These are phyloP conservation scores for Apophysomyces variabilis DNA, from an alignment of 371 early-diverging fungal genomes.

Conservation along the genomic window DNA sequence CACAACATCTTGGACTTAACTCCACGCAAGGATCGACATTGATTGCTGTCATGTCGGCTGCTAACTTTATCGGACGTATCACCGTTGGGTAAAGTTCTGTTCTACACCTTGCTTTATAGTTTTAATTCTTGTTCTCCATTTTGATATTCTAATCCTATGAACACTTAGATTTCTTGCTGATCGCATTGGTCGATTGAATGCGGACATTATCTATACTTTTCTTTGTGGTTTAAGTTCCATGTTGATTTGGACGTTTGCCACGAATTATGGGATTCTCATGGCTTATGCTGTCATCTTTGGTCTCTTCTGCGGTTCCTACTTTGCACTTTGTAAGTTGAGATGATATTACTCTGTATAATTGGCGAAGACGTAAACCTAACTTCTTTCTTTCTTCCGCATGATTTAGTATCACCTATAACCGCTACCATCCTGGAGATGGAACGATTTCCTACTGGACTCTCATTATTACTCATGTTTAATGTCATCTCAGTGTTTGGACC, in stretches of 20 bases:
- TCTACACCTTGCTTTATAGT: too few relatives aligned
- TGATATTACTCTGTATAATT: neutral
- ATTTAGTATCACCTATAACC: slow-evolving; percentile 39
- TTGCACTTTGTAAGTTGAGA: slow-evolving; percentile 17
- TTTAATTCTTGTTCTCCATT: too few relatives aligned
- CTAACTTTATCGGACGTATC: slow-evolving; percentile 55
- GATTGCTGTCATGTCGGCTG: slow-evolving; percentile 38
- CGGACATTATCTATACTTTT: slow-evolving; percentile 18
- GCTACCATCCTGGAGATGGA: slow-evolving; percentile 37
- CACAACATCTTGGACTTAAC: slow-evolving; percentile 16
- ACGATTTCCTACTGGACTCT: slow-evolving; percentile 39
- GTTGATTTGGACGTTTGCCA: slow-evolving; percentile 43
- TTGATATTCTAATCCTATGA: neutral
- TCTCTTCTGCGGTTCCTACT: slow-evolving; percentile 27
- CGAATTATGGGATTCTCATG: slow-evolving; percentile 24
- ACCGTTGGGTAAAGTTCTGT: slow-evolving; percentile 26
- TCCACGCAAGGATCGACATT: slow-evolving; percentile 23
- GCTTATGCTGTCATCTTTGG: slow-evolving; percentile 30
- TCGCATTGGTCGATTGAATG: slow-evolving; percentile 18
- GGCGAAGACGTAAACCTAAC: too few relatives aligned
- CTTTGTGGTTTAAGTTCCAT: slow-evolving; percentile 11
- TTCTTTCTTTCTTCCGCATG: too few relatives aligned
- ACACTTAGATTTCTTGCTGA: slow-evolving; percentile 17
- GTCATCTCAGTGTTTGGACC: slow-evolving; percentile 38
- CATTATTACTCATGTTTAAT: slow-evolving; percentile 36